Conservation (phyloP, 805 yeast genomes). For the Candida saitoana region DNA sequence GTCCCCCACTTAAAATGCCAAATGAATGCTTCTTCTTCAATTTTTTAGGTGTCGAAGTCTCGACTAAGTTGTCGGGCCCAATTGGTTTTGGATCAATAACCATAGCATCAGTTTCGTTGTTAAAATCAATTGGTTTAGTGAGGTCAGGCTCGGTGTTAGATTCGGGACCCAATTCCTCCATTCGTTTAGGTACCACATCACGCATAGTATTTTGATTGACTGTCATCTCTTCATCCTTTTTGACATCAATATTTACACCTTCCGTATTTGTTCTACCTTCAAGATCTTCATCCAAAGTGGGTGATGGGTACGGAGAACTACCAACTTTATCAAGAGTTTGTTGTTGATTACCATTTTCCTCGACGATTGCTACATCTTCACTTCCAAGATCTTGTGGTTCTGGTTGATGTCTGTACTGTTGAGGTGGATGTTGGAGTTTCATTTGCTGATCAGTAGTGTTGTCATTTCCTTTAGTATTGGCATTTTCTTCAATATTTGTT, state of each 20-base stretch:
- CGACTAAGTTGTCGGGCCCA: neutral
- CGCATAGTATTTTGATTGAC: neutral
- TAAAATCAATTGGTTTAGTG: neutral
- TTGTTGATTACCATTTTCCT: neutral
- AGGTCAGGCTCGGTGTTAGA: neutral
- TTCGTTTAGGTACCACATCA: neutral
- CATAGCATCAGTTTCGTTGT: neutral
- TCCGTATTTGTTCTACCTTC: neutral
- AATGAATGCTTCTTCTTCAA: conserved; percentile 11
- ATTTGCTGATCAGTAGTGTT: neutral
- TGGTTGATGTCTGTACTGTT: neutral
- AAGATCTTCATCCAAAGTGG: neutral
- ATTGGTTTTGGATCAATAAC: neutral
- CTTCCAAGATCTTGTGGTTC: neutral
- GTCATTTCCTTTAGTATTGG: no score
- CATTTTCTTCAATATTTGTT: no score
- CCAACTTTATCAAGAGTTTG: neutral
- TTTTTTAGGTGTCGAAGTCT: conserved; percentile 6
- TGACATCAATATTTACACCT: neutral
- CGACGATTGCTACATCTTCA: neutral
- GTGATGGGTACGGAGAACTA: neutral
- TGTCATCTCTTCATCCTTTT: neutral
- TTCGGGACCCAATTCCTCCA: neutral
- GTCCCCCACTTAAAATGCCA: conserved; percentile 8
- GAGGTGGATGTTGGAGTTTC: neutral